phyloP scores from a whole-genome alignment of 2,329 filamentous ascomycete species.

The Calonectria naviculata region DNA sequence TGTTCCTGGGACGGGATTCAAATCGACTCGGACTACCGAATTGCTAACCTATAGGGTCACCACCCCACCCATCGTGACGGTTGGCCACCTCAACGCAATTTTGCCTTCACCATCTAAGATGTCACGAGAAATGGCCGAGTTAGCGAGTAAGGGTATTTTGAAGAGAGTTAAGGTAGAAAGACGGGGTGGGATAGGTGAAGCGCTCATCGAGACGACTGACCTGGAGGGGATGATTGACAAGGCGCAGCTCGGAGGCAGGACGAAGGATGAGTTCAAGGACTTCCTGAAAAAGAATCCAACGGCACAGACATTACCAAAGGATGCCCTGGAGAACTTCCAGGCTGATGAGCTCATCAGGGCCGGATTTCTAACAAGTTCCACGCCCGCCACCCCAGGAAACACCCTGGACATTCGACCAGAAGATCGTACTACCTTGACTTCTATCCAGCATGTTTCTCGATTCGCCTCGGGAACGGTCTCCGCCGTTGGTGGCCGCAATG shows the following conservation, averaged over 20 bases:
- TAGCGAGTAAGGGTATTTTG: slow-evolving; percentile 67
- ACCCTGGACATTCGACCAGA: slow-evolving; percentile 61
- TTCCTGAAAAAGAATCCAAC: slow-evolving; percentile 64
- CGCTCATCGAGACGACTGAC: slow-evolving; percentile 68
- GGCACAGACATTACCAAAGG: slow-evolving; percentile 44
- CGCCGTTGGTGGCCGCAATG: slow-evolving; percentile 76
- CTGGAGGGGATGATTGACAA: slow-evolving; percentile 61
- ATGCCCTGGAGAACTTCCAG: slow-evolving; percentile 56
- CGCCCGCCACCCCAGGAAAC: slow-evolving; percentile 43
- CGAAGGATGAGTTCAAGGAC: slow-evolving; percentile 62
- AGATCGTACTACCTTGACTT: slow-evolving; percentile 66
- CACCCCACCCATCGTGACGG: slow-evolving; percentile 73
- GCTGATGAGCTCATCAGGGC: slow-evolving; percentile 69
- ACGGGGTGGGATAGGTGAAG: slow-evolving; percentile 71
- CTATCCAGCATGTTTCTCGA: slow-evolving; percentile 70
- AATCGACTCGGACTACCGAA: slow-evolving; percentile 70
- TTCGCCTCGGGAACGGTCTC: slow-evolving; percentile 76
- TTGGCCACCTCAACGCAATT: slow-evolving; percentile 74
- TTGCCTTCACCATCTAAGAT: slow-evolving; percentile 71
- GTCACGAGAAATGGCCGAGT: slow-evolving; percentile 74
- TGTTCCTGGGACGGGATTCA: slow-evolving; percentile 73
- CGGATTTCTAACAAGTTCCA: slow-evolving; percentile 72
- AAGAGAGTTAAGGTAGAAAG: slow-evolving; percentile 73
- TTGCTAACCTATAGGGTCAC: slow-evolving; percentile 69
- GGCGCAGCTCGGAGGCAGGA: slow-evolving; percentile 50